Evolutionary conservation across 768 basidiomycete species (phyloP).

Genomic region (Lenzites betulinus): DNA sequence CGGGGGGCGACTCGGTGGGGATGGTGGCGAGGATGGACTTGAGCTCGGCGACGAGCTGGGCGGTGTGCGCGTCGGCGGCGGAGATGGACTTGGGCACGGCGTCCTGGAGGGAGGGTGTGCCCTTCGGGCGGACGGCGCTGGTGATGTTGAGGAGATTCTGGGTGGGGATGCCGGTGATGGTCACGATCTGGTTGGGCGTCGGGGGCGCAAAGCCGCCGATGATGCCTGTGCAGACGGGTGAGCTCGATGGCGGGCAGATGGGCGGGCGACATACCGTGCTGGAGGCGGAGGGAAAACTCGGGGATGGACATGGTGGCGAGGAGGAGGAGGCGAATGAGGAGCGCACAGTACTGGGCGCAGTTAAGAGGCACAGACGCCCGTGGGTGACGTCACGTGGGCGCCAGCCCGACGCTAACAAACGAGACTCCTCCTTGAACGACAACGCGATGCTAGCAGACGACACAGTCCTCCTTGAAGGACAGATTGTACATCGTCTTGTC

Average conservation of each 20-base stretch:
- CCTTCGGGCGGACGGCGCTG: constrained; percentile 49
- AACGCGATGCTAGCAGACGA: too few species aligned
- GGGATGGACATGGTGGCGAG: constrained; percentile 43
- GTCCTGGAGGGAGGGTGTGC: constrained; percentile 45
- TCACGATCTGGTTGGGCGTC: constrained; percentile 55
- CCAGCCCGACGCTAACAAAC: constrained; percentile 10
- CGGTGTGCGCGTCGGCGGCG: constrained; percentile 35
- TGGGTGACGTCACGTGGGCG: constrained; percentile 8
- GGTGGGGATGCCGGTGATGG: constrained; percentile 45
- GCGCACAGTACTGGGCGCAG: neutral
- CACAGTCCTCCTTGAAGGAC: constrained; percentile 91
- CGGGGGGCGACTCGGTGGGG: constrained; percentile 56
- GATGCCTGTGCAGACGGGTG: constrained; percentile 53
- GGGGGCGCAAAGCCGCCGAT: constrained; percentile 75
- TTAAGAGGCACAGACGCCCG: neutral
- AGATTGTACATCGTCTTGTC: constrained; percentile 95
- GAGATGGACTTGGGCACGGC: constrained; percentile 46
- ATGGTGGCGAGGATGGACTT: constrained; percentile 58
- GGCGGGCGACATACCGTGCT: constrained; percentile 49
- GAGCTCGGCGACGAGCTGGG: constrained; percentile 56
- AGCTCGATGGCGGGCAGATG: neutral
- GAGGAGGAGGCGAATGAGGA: neutral
- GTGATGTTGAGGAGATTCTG: constrained; percentile 46
- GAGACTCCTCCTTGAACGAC: neutral
- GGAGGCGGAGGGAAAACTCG: constrained; percentile 59